Conservation (phyloP, 805 yeast species). For the Lachancea nothofagi region DNA sequence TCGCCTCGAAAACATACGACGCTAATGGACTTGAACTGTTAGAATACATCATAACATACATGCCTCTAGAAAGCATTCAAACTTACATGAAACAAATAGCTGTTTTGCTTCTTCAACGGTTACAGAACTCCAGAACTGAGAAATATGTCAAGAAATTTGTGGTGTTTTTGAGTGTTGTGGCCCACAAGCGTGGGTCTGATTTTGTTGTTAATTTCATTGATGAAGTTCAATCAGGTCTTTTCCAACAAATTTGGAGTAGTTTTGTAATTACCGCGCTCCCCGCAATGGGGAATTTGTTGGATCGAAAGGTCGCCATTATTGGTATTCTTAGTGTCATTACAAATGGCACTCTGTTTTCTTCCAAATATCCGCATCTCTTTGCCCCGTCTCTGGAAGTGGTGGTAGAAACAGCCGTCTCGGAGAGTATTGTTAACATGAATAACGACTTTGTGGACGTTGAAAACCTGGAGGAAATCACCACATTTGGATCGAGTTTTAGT, state of each 20-base stretch:
- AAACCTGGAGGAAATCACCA: constrained; percentile 63
- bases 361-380: constrained; percentile 40
- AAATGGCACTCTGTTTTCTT: constrained; percentile 31
- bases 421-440: constrained; percentile 36
- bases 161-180: constrained; percentile 51
- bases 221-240: constrained; percentile 60
- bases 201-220: constrained; percentile 65
- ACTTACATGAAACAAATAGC: constrained; percentile 68
- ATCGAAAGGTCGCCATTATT: constrained; percentile 48
- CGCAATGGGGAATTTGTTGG: constrained; percentile 45
- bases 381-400: constrained; percentile 41
- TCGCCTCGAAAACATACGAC: constrained; percentile 81
- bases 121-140: constrained; percentile 78
- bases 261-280: constrained; percentile 39
- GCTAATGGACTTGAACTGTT: constrained; percentile 78
- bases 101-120: constrained; percentile 66
- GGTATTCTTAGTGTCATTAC: constrained; percentile 46
- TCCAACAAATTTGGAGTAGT: constrained; percentile 42
- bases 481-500: constrained; percentile 85
- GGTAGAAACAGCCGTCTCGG: constrained; percentile 35
- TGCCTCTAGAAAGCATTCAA: constrained; percentile 47
- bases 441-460: constrained; percentile 37
- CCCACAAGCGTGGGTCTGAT: constrained; percentile 42
- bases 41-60: constrained; percentile 55
- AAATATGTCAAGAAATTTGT: constrained; percentile 69